Conservation (phyloP, 208 protist genomes). For the Acanthamoeba royreba region DNA sequence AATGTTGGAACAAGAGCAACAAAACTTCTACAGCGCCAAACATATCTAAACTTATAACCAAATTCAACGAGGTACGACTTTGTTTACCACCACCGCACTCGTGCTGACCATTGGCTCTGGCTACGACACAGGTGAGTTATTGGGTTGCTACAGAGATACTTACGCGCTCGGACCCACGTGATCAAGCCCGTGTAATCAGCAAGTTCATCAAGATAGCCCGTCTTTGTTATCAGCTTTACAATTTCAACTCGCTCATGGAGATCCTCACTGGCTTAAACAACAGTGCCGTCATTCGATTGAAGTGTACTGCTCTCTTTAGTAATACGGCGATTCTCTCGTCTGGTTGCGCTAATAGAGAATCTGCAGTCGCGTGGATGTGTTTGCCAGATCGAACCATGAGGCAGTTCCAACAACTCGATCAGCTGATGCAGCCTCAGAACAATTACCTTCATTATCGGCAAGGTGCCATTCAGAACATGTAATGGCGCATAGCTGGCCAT, state of each 20-base stretch:
- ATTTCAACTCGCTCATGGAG: constrained; percentile 22
- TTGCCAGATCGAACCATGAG: not conserved
- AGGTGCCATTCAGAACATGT: not conserved
- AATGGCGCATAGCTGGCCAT: not conserved
- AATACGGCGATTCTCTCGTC: not conserved
- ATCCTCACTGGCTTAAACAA: constrained; percentile 39
- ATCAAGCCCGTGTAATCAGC: not conserved
- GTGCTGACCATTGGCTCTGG: not conserved
- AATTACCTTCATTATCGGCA: not conserved
- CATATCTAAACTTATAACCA: not conserved
- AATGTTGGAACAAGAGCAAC: not conserved
- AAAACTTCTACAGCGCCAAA: not conserved
- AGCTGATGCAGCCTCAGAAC: not conserved
- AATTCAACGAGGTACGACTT: not conserved
- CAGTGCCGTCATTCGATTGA: not conserved
- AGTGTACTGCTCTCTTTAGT: not conserved
- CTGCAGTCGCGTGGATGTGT: not conserved
- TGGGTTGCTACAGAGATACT: constrained; percentile 43
- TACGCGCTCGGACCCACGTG: not conserved
- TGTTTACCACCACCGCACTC: not conserved
- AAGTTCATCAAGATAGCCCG: constrained; percentile 21
- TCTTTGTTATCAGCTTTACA: not conserved
- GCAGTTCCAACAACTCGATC: not conserved
- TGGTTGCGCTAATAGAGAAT: not conserved
- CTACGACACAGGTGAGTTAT: constrained; percentile 26